Evolutionary conservation across 345 rosid species (phyloP), one percentile per base, ranked within the genome.

Genomic region (Melastoma malabathricum): DNA sequence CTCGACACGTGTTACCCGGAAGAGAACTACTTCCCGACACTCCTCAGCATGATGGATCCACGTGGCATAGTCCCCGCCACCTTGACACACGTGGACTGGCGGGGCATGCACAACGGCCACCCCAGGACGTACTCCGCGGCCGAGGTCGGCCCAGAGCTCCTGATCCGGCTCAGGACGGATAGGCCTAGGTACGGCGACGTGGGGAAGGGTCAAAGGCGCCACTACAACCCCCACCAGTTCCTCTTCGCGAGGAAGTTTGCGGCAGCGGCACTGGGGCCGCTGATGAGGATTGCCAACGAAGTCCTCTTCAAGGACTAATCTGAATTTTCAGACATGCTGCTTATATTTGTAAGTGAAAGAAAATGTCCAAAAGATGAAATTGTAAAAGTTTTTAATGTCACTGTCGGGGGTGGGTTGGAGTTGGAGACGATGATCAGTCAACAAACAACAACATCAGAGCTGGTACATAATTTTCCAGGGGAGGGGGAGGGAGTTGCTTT

Each of bases 61-160:
- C 63, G 73, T 39, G 84, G 87, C 4, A 44, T 69, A 22, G 73
- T 79, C 29, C 74, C 85, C 0, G 79, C 82, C 2, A 82, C 97
- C 22, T 70, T 89, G 14, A 89, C 95, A 1, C 85, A 81, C 72
- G 88, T 86, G 71, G 85, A 85, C 64, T 83, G 90, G 93, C 67
- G 55, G 19, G 64, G 74, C 1, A 60, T 64, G 34, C 29, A 0
- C 0, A 79, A 58, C 17, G 90, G 97, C 13, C 97, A 89, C 60
- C 97, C 94, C 12, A 59, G 83, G 45, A 70, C 64, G 73, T 81
- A 79, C 57, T 45, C 23, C 47, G 58, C 67, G 3, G 56, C 20
- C 0, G 79, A 85, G 57, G 94, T 83, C 63, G 77, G 76, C 0
- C 68, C 78, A 1, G 84, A 68, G 44, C 43, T 86, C 59, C 75